A percentile compares a stretch with the other conserved stretches of the same genome.
Evolutionary conservation across 768 basidiomycete genomes (phyloP).

Genomic region (Suillus occidentalis): DNA sequence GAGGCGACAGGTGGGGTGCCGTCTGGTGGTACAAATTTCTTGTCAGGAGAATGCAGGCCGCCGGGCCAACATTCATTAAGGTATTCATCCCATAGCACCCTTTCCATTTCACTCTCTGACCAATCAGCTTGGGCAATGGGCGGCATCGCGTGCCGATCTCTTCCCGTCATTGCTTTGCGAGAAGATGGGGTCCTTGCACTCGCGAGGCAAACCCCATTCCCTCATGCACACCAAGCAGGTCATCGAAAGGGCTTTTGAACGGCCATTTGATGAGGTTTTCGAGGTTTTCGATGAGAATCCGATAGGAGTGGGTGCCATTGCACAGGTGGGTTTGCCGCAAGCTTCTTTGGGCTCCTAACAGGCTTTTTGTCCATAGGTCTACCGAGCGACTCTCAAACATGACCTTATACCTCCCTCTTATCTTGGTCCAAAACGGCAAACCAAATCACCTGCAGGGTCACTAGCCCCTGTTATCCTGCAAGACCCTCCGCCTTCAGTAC

Average conservation of each 20-base stretch:
- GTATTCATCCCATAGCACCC: constrained; percentile 38
- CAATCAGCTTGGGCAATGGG: constrained; percentile 92
- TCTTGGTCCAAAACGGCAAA: constrained; percentile 67
- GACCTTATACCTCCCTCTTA: constrained; percentile 86
- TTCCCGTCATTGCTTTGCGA: constrained; percentile 88
- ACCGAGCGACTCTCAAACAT: constrained; percentile 80
- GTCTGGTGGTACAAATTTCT: constrained; percentile 97
- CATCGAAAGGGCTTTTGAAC: constrained; percentile 81
- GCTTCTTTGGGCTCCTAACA: neutral
- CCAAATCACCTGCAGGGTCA: constrained; percentile 45
- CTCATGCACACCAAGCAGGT: constrained; percentile 76
- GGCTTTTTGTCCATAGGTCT: constrained; percentile 54
- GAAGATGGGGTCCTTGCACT: constrained; percentile 83
- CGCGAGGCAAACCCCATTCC: constrained; percentile 80
- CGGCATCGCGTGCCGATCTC: constrained; percentile 90
- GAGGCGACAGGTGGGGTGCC: constrained; percentile 87
- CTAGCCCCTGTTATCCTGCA: constrained; percentile 49
- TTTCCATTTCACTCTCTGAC: constrained; percentile 12
- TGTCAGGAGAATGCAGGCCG: constrained; percentile 86
- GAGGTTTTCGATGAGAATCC: constrained; percentile 84
- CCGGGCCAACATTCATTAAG: constrained; percentile 98
- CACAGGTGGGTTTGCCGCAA: constrained; percentile 56
- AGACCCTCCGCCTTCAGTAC: constrained; percentile 69
- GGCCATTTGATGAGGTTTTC: constrained; percentile 85
- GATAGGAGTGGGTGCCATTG: constrained; percentile 98